phyloP scores from a whole-genome alignment of 495 filamentous ascomycete genomes.

The Penicillium subrubescens region DNA sequence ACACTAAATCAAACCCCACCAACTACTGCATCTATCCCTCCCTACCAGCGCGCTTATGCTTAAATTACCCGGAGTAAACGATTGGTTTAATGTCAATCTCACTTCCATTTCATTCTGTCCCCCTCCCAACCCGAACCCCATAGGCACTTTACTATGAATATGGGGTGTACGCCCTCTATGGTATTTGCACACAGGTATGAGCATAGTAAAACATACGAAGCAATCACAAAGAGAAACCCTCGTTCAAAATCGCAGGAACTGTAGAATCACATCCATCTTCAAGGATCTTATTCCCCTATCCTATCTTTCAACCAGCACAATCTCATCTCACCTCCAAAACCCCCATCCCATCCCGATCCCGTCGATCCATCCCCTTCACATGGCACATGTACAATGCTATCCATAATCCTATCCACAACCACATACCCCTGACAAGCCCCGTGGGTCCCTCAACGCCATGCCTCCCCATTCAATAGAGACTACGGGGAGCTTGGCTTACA shows the following conservation, averaged over 20 bases:
- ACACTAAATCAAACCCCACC: neutral
- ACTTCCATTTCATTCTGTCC: neutral
- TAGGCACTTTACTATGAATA: neutral
- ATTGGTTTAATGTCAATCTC: neutral
- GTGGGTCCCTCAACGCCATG: neutral
- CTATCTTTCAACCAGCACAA: too few species aligned
- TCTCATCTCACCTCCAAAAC: too few species aligned
- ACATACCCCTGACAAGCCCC: neutral
- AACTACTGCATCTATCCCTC: neutral
- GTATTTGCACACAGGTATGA: neutral
- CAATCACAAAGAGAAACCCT: neutral
- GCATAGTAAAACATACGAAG: neutral
- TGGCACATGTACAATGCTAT: too few species aligned
- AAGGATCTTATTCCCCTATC: too few species aligned
- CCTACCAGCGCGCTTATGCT: slow-evolving; percentile 2
- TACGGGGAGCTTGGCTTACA: neutral
- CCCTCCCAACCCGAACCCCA: too few species aligned
- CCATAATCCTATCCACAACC: too few species aligned
- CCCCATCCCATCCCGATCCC: too few species aligned
- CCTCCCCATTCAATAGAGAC: neutral
- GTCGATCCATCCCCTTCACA: neutral
- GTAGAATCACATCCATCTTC: too few species aligned
- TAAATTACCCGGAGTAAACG: neutral
- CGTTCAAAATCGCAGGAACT: neutral
- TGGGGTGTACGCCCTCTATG: neutral